Evolutionary conservation across 208 protist species (phyloP), one percentile per base, ranked within the genome.

Genomic region (Leishmania lainsoni): DNA sequence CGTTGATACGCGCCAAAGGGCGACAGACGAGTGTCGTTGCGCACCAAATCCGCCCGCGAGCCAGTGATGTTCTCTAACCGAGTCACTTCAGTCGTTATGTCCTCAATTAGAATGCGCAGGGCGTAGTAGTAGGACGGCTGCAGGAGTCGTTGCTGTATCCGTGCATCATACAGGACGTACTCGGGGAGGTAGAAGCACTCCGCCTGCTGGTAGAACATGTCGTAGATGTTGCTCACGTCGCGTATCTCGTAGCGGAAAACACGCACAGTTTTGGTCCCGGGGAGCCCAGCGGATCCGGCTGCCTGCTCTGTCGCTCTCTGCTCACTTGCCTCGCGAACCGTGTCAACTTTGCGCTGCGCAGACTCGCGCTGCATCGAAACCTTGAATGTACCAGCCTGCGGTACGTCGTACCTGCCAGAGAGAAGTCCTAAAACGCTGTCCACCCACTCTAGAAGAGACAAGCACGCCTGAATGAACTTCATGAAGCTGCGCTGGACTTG

Each of bases 171-270:
- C 22, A 84, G 77, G 48, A 89, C 93, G 83, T 94, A 94, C 72
- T 93, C 84, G 3, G 82, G 83, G 12, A 92, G 42, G 70, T 94
- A 96, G 66, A 93, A 95, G 66, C 86, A 87, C 68, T 87, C 85
- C 16, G 89, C 79, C 75, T 93, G 86, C 20, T 88, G 83, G 63
- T 90, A 81, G 42, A 94, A 81, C 42, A 76, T 76, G 42, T 76
- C 85, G 76, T 95, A 97, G n/a, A 93, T 83, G 76, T 89, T 84
- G 70, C 81, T 79, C 17, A 92, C 88, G 54, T 97, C 90, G 54
- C 91, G 91, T 32, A 96, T 88, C 71, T 97, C 87, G 72, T 93
- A 96, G 20, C 88, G 83, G 17, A 83, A 84, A 8, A 97, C 87
- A 26, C 86, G 88, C 51, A 97, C 83, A 32, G 85, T 92, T 5